Conservation (phyloP, 2,329 filamentous ascomycete genomes). For the Penicillium sp. region DNA sequence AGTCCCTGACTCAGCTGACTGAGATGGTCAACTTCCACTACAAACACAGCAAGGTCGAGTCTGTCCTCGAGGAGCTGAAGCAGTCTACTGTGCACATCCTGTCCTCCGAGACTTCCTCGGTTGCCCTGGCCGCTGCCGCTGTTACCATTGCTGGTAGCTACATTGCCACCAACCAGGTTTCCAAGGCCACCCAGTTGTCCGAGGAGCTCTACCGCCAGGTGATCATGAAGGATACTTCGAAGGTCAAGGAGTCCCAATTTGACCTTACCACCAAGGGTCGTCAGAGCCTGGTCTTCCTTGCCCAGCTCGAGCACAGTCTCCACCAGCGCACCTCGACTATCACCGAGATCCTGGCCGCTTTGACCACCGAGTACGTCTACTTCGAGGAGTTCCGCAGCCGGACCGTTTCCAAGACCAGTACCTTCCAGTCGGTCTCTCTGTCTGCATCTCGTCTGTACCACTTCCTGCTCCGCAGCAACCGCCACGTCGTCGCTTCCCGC, state of each 20-base stretch:
- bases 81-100: constrained; percentile 36
- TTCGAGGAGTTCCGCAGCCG: constrained; percentile 41
- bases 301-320: constrained; percentile 45
- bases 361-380: constrained; percentile 45
- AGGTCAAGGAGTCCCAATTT: constrained; percentile 27
- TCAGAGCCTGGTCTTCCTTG: constrained; percentile 45
- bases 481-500: constrained; percentile 21
- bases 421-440: constrained; percentile 37
- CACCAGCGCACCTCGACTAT: constrained; percentile 33
- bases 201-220: constrained; percentile 43
- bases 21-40: constrained; percentile 38
- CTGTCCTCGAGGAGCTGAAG: constrained; percentile 33
- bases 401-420: constrained; percentile 37
- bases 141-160: constrained; percentile 39
- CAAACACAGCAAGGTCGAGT: constrained; percentile 33
- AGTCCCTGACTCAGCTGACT: constrained; percentile 37
- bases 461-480: constrained; percentile 29
- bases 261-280: constrained; percentile 36
- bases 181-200: constrained; percentile 33
- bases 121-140: constrained; percentile 34
- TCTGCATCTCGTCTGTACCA: constrained; percentile 36
- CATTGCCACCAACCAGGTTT: constrained; percentile 33
- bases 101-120: constrained; percentile 30
- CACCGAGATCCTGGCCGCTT: constrained; percentile 44
- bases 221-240: constrained; percentile 36